Percentiles rank a stretch among this genome's conserved stretches.
phyloP scores from a whole-genome alignment of 192 early-diverging fungal species.

The Oehlia diaphana region DNA sequence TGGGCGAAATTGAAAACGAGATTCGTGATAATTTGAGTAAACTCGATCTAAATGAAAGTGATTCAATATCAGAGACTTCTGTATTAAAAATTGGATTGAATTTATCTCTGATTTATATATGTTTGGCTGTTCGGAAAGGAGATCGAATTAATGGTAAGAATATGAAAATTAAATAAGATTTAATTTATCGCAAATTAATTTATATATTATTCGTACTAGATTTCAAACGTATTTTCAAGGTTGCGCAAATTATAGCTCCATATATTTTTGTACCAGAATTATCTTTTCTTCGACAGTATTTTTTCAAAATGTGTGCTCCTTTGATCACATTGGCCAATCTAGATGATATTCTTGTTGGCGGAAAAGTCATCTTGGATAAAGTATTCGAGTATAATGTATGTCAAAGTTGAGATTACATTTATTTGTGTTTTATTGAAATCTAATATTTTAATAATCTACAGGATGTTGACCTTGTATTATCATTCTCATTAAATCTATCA shows the following conservation, averaged over 20 bases:
- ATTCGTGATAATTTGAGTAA: constrained; percentile 21
- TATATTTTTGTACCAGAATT: constrained; percentile 30
- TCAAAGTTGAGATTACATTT: background rate
- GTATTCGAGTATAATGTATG: constrained; percentile 52
- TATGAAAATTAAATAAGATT: background rate
- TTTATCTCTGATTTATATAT: constrained; percentile 44
- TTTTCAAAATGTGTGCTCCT: constrained; percentile 32
- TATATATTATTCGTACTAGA: constrained; percentile 34
- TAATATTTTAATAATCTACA: constrained; percentile 25
- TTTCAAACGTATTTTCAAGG: constrained; percentile 44
- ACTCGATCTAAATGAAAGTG: constrained; percentile 5
- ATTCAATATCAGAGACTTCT: constrained; percentile 33
- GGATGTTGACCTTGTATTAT: constrained; percentile 58
- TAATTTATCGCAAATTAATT: background rate
- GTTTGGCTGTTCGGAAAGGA: constrained; percentile 54
- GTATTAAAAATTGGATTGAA: constrained; percentile 37
- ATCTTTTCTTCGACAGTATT: constrained; percentile 32
- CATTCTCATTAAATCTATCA: constrained; percentile 67
- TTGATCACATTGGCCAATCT: constrained; percentile 34
- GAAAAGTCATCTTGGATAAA: constrained; percentile 42
- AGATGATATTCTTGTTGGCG: constrained; percentile 47
- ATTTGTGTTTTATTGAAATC: background rate
- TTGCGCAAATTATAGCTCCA: constrained; percentile 40
- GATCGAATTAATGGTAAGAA: constrained; percentile 49
- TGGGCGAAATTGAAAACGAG: constrained; percentile 39